Evolutionary conservation across 768 basidiomycete genomes (phyloP).

Genomic region (Podaxis sp.): DNA sequence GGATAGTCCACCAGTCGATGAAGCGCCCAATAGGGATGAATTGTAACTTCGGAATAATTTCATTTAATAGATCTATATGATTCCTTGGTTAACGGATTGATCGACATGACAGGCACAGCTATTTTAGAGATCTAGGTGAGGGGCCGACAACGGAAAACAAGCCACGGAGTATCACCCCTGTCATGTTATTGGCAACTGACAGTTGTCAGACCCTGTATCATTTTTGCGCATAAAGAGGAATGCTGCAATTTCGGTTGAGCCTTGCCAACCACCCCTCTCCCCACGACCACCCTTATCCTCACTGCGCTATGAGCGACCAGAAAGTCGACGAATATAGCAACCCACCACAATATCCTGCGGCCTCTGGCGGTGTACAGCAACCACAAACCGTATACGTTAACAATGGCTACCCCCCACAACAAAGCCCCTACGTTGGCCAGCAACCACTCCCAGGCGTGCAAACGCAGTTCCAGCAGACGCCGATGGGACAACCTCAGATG

Average conservation of each 20-base stretch:
- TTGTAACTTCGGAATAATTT: constrained; percentile 4
- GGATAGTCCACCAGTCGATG: background rate
- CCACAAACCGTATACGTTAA: background rate
- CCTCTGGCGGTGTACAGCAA: background rate
- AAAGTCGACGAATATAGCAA: background rate
- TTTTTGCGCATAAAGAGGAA: background rate
- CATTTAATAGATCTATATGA: constrained; percentile 6
- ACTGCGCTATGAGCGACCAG: background rate
- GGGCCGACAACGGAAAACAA: background rate
- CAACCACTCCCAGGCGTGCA: background rate
- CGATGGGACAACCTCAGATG: constrained; percentile 8
- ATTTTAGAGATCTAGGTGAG: background rate
- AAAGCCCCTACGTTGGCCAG: constrained; percentile 4
- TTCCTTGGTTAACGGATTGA: background rate
- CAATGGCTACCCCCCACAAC: background rate
- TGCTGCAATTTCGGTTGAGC: background rate
- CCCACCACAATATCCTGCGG: background rate
- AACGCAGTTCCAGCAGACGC: background rate
- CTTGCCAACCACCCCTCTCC: background rate
- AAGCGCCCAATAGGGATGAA: constrained; percentile 3
- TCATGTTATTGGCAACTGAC: background rate
- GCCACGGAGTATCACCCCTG: background rate
- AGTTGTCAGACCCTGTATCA: background rate
- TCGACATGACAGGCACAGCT: background rate
- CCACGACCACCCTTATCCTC: background rate